These are phyloP conservation scores for Trichoderma oligosporum DNA, from an alignment of 2,329 filamentous ascomycete genomes.

Conservation along the genomic window DNA sequence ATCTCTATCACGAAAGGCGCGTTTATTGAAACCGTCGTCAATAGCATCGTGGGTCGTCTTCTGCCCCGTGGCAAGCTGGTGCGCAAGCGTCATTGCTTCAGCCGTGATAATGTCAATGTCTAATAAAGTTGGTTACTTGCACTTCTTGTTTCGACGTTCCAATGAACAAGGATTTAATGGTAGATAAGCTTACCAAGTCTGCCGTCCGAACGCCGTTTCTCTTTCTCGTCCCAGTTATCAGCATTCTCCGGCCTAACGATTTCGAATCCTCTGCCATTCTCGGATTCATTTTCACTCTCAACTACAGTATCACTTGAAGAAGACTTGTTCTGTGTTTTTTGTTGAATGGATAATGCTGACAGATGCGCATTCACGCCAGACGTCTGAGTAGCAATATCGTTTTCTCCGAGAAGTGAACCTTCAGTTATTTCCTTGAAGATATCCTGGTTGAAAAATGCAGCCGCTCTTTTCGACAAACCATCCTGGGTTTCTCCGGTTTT, in stretches of 20 bases:
- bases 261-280: constrained; percentile 46
- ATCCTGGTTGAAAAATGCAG: constrained; percentile 89
- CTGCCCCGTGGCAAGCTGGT: constrained; percentile 82
- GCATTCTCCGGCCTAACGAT: constrained; percentile 54
- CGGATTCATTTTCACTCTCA: neutral
- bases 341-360: neutral
- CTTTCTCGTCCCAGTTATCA: constrained; percentile 63
- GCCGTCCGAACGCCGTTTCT: constrained; percentile 60
- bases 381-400: constrained; percentile 30
- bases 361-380: neutral
- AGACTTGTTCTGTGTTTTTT: neutral
- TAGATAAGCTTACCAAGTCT: constrained; percentile 49
- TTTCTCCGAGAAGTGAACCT: constrained; percentile 55
- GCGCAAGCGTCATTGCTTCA: constrained; percentile 96
- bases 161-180: too few relatives aligned
- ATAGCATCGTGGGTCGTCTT: constrained; percentile 74
- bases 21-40: constrained; percentile 92
- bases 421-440: constrained; percentile 78
- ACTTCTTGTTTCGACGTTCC: neutral
- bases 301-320: neutral
- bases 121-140: constrained; percentile 27
- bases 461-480: constrained; percentile 74
- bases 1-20: constrained; percentile 83
- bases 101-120: constrained; percentile 99
- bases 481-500: constrained; percentile 43